Conservation (phyloP, 176 grass and related monocot genomes). For the Calamus simplicifolius region DNA sequence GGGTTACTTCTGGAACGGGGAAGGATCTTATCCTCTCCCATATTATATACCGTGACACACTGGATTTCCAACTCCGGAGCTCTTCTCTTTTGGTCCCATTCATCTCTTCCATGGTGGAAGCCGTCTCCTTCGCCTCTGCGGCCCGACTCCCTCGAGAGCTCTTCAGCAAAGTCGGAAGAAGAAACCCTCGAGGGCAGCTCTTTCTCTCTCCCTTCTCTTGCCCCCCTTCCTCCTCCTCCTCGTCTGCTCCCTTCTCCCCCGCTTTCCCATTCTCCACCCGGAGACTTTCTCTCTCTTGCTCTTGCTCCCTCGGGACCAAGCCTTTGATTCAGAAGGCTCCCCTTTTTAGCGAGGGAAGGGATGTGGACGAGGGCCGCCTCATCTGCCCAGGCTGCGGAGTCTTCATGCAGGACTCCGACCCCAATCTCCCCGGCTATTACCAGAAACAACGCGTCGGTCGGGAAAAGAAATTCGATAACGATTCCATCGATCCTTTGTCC, state of each 20-base stretch:
- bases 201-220: constrained; percentile 8
- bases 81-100: background rate
- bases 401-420: constrained; percentile 83
- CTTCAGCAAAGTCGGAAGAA: background rate
- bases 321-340: constrained; percentile 1
- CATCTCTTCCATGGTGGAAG: constrained; percentile 19
- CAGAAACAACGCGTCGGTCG: constrained; percentile 35
- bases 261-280: constrained; percentile 10
- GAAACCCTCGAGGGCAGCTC: background rate
- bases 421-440: constrained; percentile 72
- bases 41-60: too few relatives aligned
- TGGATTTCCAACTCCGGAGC: too few relatives aligned
- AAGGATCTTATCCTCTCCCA: too few relatives aligned
- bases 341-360: constrained; percentile 37
- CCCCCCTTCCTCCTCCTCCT: constrained; percentile 5
- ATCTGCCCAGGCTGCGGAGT: constrained; percentile 75
- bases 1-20: too few relatives aligned
- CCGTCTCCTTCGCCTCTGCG: constrained; percentile 7
- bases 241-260: background rate
- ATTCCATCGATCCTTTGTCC: constrained; percentile 5
- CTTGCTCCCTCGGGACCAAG: constrained; percentile 13
- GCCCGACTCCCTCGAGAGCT: background rate
- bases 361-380: constrained; percentile 31
- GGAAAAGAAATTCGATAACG: background rate
- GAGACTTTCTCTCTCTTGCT: constrained; percentile 8